A percentile compares a stretch with the other conserved stretches of the same genome.
Evolutionary conservation across 2,329 filamentous ascomycete genomes (phyloP).

Genomic region (Aureobasidium sp.): DNA sequence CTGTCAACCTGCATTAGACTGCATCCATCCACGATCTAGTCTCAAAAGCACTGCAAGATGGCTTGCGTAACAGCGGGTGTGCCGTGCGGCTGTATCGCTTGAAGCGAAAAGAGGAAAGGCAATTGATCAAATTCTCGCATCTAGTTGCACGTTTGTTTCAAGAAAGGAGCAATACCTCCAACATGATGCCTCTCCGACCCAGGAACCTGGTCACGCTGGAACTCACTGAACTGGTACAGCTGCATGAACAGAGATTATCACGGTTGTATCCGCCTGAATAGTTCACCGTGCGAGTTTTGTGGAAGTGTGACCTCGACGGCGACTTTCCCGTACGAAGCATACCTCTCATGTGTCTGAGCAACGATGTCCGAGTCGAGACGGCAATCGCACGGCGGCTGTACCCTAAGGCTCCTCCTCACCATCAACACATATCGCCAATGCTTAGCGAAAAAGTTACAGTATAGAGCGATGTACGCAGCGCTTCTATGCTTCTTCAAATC

Average conservation of each 20-base stretch:
- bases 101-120: neutral
- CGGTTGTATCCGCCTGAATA: neutral
- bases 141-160: neutral
- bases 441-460: neutral
- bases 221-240: neutral
- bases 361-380: neutral
- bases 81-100: conserved; percentile 3
- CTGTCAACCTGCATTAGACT: conserved; percentile 10
- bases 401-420: neutral
- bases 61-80: conserved; percentile 5
- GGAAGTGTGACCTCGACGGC: neutral
- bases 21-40: neutral
- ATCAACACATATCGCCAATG: neutral
- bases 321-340: neutral
- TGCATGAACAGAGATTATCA: conserved; percentile 2
- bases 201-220: neutral
- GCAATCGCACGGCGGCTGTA: neutral
- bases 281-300: neutral
- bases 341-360: neutral
- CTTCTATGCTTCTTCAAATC: neutral
- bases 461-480: neutral
- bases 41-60: conserved; percentile 1
- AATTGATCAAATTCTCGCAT: neutral
- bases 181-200: neutral
- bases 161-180: neutral